Percentiles rank a stretch among this genome's conserved stretches.
These are phyloP conservation scores for Trichoderma asperelloides DNA, from an alignment of 495 filamentous ascomycete genomes.

Conservation along the genomic window DNA sequence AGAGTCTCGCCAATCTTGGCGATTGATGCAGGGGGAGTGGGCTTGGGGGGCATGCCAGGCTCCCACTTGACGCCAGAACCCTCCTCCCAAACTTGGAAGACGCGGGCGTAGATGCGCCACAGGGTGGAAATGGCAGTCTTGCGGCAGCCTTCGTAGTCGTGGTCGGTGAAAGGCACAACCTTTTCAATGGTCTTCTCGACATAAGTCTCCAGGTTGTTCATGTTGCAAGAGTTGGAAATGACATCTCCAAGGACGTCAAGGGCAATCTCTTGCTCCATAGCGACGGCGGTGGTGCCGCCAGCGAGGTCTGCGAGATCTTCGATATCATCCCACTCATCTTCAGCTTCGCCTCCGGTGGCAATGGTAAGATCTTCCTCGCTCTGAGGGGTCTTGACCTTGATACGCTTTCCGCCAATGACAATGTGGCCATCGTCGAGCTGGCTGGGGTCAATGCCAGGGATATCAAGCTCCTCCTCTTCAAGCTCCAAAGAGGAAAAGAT, in stretches of 20 bases:
- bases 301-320: constrained; percentile 33
- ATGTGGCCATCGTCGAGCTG: constrained; percentile 56
- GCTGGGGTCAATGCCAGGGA: constrained; percentile 68
- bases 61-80: constrained; percentile 72
- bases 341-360: constrained; percentile 40
- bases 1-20: constrained; percentile 82
- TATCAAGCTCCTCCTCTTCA: constrained; percentile 77
- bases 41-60: constrained; percentile 75
- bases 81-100: constrained; percentile 81
- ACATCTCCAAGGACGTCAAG: constrained; percentile 91
- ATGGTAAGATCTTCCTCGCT: constrained; percentile 53
- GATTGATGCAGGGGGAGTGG: constrained; percentile 65
- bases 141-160: constrained; percentile 86
- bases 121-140: constrained; percentile 83
- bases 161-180: constrained; percentile 70
- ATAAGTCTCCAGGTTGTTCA: constrained; percentile 63
- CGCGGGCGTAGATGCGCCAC: constrained; percentile 86
- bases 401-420: constrained; percentile 69
- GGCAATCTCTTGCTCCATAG: constrained; percentile 95
- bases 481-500: constrained; percentile 80
- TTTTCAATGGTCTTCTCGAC: constrained; percentile 83
- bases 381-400: constrained; percentile 57
- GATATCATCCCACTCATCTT: constrained; percentile 74
- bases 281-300: constrained; percentile 67
- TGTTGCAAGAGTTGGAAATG: constrained; percentile 68